phyloP scores from a whole-genome alignment of 1,284 basidiomycete genomes.

The Rhodofomes roseus region DNA sequence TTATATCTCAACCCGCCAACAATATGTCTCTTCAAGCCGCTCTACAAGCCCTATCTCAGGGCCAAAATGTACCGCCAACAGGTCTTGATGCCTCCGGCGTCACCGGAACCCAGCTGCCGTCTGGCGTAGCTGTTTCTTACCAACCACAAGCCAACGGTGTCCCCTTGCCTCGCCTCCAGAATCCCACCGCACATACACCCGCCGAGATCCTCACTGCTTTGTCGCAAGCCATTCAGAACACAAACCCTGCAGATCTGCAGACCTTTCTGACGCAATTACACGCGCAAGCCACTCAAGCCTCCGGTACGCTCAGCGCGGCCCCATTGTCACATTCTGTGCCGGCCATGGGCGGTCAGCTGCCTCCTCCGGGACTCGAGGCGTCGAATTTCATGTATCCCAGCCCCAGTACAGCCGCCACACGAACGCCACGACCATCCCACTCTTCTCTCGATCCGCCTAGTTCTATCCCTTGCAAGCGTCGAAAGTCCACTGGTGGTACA shows the following conservation, averaged over 20 bases:
- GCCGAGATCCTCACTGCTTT: neutral
- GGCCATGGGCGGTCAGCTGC: neutral
- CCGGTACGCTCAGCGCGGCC: neutral
- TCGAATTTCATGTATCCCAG: slow-evolving; percentile 2
- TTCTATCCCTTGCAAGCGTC: slow-evolving; percentile 1
- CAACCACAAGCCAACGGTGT: neutral
- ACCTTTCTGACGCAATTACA: neutral
- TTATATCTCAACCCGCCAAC: slow-evolving; percentile 6
- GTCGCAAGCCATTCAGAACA: neutral
- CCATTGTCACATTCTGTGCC: neutral
- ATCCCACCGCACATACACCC: neutral
- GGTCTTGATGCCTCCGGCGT: neutral
- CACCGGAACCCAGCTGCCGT: neutral
- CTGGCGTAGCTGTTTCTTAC: neutral
- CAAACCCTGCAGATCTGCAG: neutral
- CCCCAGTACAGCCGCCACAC: neutral
- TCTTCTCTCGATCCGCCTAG: neutral
- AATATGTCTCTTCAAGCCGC: neutral
- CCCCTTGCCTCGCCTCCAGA: neutral
- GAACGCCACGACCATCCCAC: neutral
- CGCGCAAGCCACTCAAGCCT: no score
- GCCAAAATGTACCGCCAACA: neutral
- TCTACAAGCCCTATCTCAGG: neutral
- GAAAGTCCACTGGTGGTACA: neutral
- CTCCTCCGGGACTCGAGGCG: neutral